Percentiles rank a stretch among this genome's conserved stretches.
These are phyloP conservation scores for Calonectria hawksworthii DNA, from an alignment of 2,329 filamentous ascomycete genomes.

Conservation along the genomic window DNA sequence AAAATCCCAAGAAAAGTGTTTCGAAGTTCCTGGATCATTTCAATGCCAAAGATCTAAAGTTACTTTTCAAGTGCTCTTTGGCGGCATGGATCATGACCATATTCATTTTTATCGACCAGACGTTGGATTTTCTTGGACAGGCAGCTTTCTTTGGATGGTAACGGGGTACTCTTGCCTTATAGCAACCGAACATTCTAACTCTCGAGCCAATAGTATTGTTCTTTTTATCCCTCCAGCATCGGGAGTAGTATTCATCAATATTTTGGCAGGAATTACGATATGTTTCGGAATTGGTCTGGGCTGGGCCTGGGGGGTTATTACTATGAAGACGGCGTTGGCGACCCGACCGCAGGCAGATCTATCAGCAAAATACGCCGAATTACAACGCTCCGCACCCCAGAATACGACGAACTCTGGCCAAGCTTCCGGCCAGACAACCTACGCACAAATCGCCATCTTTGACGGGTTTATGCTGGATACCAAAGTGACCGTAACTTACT, in stretches of 20 bases:
- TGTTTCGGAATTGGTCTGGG: neutral
- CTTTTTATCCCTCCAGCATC: conserved; percentile 37
- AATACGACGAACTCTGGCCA: neutral
- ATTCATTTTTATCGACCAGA: conserved; percentile 35
- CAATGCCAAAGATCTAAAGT: conserved; percentile 39
- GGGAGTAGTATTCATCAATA: neutral
- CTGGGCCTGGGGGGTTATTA: neutral
- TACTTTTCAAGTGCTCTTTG: conserved; percentile 35
- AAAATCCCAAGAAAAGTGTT: neutral
- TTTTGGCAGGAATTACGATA: neutral
- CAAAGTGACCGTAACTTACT: neutral
- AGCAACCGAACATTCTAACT: neutral
- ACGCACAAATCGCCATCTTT: neutral
- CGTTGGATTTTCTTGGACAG: conserved; percentile 29
- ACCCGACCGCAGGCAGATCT: neutral
- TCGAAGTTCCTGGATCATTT: conserved; percentile 37
- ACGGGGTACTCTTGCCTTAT: neutral
- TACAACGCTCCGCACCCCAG: neutral
- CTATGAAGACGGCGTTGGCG: neutral
- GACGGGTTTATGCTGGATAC: neutral
- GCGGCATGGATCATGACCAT: conserved; percentile 38
- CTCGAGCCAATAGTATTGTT: conserved; percentile 18
- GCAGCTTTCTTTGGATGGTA: conserved; percentile 26
- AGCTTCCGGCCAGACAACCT: neutral
- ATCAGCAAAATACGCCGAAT: neutral